These are phyloP conservation scores for Starmerella geochares DNA, from an alignment of 805 yeast species.

Conservation along the genomic window DNA sequence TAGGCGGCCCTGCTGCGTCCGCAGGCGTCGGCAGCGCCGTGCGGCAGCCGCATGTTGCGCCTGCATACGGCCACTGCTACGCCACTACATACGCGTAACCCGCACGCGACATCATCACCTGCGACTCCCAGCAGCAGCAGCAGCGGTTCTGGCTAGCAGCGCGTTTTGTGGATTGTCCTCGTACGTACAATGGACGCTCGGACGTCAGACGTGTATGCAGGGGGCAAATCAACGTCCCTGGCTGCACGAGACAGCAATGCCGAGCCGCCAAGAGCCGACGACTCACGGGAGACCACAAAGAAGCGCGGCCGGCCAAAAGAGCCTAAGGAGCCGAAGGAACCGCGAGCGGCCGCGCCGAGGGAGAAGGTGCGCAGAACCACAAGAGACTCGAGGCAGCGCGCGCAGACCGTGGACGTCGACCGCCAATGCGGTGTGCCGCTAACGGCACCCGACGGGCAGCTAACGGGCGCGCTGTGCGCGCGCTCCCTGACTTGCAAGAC, in stretches of 20 bases:
- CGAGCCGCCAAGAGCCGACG: not conserved
- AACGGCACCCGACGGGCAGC: constrained; percentile 27
- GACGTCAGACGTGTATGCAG: not conserved
- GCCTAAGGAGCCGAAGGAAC: constrained; percentile 9
- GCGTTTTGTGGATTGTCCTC: not conserved
- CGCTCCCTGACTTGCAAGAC: constrained; percentile 92
- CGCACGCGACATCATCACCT: not conserved
- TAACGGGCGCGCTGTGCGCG: constrained; percentile 89
- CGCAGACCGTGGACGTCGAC: constrained; percentile 31
- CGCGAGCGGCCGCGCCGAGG: not conserved
- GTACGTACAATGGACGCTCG: not conserved
- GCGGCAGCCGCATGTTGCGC: not conserved
- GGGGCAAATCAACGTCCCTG: not conserved
- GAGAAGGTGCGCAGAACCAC: constrained; percentile 18
- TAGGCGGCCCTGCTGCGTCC: too few species aligned
- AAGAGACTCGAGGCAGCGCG: constrained; percentile 45
- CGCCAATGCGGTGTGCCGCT: constrained; percentile 90
- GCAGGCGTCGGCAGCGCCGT: too few species aligned
- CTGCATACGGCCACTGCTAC: not conserved
- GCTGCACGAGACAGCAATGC: too few species aligned
- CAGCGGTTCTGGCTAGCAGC: not conserved
- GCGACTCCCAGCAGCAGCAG: not conserved
- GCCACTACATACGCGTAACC: not conserved
- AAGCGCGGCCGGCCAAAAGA: constrained; percentile 15
- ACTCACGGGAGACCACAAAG: not conserved